Base-by-base conservation (phyloP, 2,329 filamentous ascomycete genomes). In the Trichophyton equinum region DNA sequence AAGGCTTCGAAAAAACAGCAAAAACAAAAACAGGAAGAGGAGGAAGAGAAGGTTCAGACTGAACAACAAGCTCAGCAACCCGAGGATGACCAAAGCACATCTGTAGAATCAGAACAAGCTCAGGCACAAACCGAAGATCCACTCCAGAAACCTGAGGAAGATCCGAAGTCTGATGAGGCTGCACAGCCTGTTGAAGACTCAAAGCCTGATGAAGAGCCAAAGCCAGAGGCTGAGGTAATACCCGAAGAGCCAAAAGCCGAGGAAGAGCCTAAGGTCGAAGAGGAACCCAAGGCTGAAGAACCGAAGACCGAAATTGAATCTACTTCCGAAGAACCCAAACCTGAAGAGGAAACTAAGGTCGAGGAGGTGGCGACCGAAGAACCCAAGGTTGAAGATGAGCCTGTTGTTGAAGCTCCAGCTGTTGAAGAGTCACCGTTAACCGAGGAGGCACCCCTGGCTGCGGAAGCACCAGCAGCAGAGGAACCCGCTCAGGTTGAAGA, bases 1-100 rank as follows among this genome's bases (percentile, higher is more conserved):
- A 61, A 56, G 49, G 64, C 25, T 13, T n/a, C 63, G 20, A 63
- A 64, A 49, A 62, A 58, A 15, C 33, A 56, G 30, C 61, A 64
- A 51, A 60, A 61, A 42, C 55, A 62, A 53, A 22, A 59, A 53
- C 40, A 60, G 30, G 58, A 58, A 20, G 44, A 60, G 30, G 33
- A 60, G 22, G 42, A 62, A 46, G 57, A 60, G 36, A 15, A 36
- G 30, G n/a, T 51, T 15, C 57, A 59, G 40, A 59, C 33, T 13
- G 38, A 59, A 11, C 22, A 46, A 27, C 57, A 59, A 47, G 38
- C 4, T 13, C 57, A 44, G 18, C 44, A 27, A 11, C 20, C 46
- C 22, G 44, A 55, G 13, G 25, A 40, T 18, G 33, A 22, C n/a
- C 55, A 57, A 25, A 40, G 15, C 18, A 15, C n/a, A 46, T 40